Percentiles rank a stretch among this genome's conserved stretches.
These are phyloP conservation scores for Gynochthodes officinalis DNA, from an alignment of 257 asterid genomes.

Conservation along the genomic window DNA sequence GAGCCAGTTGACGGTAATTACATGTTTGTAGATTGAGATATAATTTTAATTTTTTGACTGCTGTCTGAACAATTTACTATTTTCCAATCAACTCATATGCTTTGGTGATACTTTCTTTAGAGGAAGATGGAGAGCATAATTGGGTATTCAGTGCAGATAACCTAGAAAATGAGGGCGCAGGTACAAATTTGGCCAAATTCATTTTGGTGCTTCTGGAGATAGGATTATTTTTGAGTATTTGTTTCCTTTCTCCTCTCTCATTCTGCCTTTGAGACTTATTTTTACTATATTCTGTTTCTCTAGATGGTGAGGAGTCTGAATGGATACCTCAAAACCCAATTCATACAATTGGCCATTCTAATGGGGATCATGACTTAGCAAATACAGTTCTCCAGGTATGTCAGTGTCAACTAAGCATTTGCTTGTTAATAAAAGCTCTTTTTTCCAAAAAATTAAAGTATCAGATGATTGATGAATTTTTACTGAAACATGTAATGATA, in stretches of 20 bases:
- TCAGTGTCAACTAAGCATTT: neutral
- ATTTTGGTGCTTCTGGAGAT: constrained; percentile 6
- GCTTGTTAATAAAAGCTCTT: neutral
- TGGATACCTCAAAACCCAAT: constrained; percentile 41
- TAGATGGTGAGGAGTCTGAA: constrained; percentile 59
- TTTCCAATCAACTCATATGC: constrained; percentile 4
- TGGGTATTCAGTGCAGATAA: constrained; percentile 89
- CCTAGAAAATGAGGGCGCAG: constrained; percentile 46
- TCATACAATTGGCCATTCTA: constrained; percentile 64
- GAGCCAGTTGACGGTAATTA: constrained; percentile 64
- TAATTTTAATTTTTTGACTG: neutral
- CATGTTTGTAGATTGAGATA: constrained; percentile 11
- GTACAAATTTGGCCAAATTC: constrained; percentile 22
- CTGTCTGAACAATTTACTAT: neutral
- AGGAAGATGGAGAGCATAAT: constrained; percentile 62
- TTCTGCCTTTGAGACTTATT: neutral
- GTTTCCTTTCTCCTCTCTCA: neutral
- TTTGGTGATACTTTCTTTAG: constrained; percentile 29
- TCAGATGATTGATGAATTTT: neutral
- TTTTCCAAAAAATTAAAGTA: neutral
- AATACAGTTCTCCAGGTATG: constrained; percentile 69
- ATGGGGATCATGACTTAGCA: constrained; percentile 72
- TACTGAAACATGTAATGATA: neutral
- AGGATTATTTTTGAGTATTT: neutral
- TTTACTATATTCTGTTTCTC: neutral